Conservation (phyloP, 176 grass and related monocot species). For the Pontederia paniculata region DNA sequence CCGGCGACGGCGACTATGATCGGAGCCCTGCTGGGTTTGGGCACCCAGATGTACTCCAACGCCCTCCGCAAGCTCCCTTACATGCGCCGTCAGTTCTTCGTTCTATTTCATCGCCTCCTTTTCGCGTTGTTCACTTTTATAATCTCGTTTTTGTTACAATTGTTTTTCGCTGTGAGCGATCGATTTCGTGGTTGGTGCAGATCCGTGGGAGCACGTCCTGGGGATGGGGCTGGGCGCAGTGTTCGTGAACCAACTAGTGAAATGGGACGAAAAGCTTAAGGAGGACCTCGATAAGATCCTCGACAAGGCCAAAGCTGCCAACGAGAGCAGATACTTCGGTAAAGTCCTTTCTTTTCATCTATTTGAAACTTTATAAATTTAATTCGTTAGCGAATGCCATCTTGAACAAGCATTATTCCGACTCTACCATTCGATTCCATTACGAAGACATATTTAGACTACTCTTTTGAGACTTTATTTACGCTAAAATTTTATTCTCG, state of each 20-base stretch:
- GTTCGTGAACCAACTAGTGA: slow-evolving; percentile 81
- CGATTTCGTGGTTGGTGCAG: slow-evolving; percentile 18
- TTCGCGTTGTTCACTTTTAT: too few species aligned
- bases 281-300: slow-evolving; percentile 89
- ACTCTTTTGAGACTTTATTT: too few species aligned
- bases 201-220: slow-evolving; percentile 95
- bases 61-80: slow-evolving; percentile 98
- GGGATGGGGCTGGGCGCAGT: slow-evolving; percentile 73
- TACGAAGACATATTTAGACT: too few species aligned
- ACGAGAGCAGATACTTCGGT: slow-evolving; percentile 91
- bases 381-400: too few species aligned
- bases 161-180: neutral
- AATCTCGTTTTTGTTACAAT: too few species aligned
- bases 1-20: too few species aligned
- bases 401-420: too few species aligned
- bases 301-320: slow-evolving; percentile 79
- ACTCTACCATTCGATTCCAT: too few species aligned
- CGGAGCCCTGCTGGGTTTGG: slow-evolving; percentile 10
- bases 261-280: slow-evolving; percentile 82
- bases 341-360: slow-evolving; percentile 2
- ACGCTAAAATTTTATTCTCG: too few species aligned
- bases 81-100: slow-evolving; percentile 57
- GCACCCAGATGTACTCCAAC: slow-evolving; percentile 98
- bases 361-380: too few species aligned
- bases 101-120: neutral